These are phyloP conservation scores for Calamus simplicifolius DNA, from an alignment of 176 grass and related monocot genomes.

Conservation along the genomic window DNA sequence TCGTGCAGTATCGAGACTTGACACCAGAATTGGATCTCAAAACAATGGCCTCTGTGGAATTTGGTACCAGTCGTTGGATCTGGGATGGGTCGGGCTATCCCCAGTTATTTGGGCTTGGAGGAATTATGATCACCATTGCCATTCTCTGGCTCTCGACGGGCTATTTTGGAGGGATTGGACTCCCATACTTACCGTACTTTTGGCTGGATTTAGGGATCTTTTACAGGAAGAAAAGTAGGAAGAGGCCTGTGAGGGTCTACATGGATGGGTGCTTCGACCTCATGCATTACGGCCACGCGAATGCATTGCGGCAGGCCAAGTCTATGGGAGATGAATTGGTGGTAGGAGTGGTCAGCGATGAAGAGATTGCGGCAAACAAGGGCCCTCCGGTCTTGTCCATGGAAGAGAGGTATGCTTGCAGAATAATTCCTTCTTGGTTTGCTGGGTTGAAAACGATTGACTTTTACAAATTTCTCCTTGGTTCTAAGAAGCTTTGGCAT, in stretches of 20 bases:
- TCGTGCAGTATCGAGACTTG: too few species aligned
- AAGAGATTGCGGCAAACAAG: slow-evolving; percentile 86
- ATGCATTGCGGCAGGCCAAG: slow-evolving; percentile 86
- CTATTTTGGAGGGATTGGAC: slow-evolving; percentile 67
- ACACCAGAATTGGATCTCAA: background rate
- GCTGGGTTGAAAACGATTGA: too few species aligned
- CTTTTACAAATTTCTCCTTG: too few species aligned
- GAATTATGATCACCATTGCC: slow-evolving; percentile 59
- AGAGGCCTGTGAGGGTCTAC: slow-evolving; percentile 75
- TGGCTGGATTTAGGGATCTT: slow-evolving; percentile 56
- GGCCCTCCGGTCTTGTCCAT: slow-evolving; percentile 82
- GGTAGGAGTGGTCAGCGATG: slow-evolving; percentile 80
- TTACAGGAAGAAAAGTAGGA: slow-evolving; percentile 47
- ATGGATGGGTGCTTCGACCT: slow-evolving; percentile 96
- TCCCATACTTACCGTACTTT: slow-evolving; percentile 50
- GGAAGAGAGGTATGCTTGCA: slow-evolving; percentile 63
- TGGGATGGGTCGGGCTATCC: slow-evolving; percentile 62
- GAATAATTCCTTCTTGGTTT: too few species aligned
- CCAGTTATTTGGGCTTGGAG: slow-evolving; percentile 70
- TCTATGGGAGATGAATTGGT: slow-evolving; percentile 63
- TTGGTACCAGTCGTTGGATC: slow-evolving; percentile 58
- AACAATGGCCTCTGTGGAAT: slow-evolving; percentile 47
- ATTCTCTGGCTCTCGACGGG: slow-evolving; percentile 64
- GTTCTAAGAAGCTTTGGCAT: too few species aligned
- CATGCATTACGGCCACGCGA: slow-evolving; percentile 90